These are phyloP conservation scores for Cenchrus purpureus DNA, from an alignment of 176 grass and related monocot genomes.

Conservation along the genomic window DNA sequence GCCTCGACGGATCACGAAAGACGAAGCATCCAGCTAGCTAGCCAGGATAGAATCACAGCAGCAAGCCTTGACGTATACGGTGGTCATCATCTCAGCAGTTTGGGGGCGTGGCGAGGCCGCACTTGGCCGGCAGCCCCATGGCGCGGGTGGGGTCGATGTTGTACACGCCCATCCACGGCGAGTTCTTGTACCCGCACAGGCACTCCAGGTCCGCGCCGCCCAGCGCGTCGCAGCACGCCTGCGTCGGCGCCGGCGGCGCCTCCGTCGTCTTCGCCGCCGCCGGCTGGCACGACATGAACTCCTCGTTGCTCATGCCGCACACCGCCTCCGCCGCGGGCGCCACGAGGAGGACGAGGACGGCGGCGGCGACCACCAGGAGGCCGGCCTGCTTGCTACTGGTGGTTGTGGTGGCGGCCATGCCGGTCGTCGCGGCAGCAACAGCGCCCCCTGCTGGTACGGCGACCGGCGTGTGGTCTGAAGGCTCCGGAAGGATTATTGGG, in stretches of 20 bases:
- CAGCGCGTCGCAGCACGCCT: constrained; percentile 53
- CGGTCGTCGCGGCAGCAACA: not conserved
- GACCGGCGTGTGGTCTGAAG: not conserved
- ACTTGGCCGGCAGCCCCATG: constrained; percentile 63
- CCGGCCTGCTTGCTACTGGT: not conserved
- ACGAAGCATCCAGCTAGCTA: too few relatives aligned
- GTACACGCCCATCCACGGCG: constrained; percentile 48
- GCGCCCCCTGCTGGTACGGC: not conserved
- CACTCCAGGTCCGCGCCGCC: constrained; percentile 51
- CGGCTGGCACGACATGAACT: constrained; percentile 60
- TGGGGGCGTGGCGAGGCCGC: constrained; percentile 40
- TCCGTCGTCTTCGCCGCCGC: constrained; percentile 54
- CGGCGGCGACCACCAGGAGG: not conserved
- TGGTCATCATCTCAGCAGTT: constrained; percentile 17
- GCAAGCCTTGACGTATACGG: too few relatives aligned
- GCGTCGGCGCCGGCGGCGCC: constrained; percentile 38
- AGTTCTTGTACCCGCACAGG: constrained; percentile 69
- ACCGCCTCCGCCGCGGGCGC: constrained; percentile 25
- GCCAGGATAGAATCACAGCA: too few relatives aligned
- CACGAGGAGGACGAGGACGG: not conserved
- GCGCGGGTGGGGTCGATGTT: constrained; percentile 71
- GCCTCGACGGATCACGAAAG: too few relatives aligned
- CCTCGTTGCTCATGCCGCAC: constrained; percentile 58
- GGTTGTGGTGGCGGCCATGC: not conserved
- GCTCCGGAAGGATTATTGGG: not conserved